These are phyloP conservation scores for Rhamnella rubrinervis DNA, from an alignment of 331 rosid genomes.

Conservation along the genomic window DNA sequence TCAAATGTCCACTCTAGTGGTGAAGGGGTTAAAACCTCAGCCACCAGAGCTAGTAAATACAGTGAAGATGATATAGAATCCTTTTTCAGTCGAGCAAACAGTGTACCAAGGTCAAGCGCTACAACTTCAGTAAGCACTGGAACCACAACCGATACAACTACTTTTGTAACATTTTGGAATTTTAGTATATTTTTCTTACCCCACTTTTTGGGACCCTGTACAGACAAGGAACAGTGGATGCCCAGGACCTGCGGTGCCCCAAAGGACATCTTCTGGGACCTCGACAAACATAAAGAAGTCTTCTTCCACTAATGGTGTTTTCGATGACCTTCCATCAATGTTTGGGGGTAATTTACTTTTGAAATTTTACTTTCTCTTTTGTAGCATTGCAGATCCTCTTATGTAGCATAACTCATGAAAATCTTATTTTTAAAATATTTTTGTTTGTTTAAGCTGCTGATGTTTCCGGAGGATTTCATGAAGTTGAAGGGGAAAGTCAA, in stretches of 20 bases:
- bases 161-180: constrained; percentile 14
- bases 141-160: constrained; percentile 16
- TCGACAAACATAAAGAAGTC: constrained; percentile 54
- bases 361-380: constrained; percentile 15
- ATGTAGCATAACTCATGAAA: background rate
- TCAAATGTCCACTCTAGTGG: constrained; percentile 29
- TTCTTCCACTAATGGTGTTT: constrained; percentile 42
- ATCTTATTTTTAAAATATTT: constrained; percentile 7
- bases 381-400: background rate
- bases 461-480: constrained; percentile 50
- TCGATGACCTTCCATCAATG: constrained; percentile 68
- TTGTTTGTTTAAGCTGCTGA: constrained; percentile 51
- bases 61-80: constrained; percentile 70
- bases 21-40: constrained; percentile 25
- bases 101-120: constrained; percentile 81
- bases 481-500: constrained; percentile 86
- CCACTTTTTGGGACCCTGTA: constrained; percentile 53
- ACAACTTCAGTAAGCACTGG: constrained; percentile 51
- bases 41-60: constrained; percentile 35
- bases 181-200: constrained; percentile 27
- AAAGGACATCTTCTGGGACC: constrained; percentile 42
- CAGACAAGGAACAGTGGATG: constrained; percentile 35
- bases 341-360: constrained; percentile 64
- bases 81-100: constrained; percentile 67
- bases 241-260: constrained; percentile 42